Percentiles rank a stretch among this genome's conserved stretches.
phyloP scores from a whole-genome alignment of 1,284 basidiomycete species.

The Dichomitus squalens region DNA sequence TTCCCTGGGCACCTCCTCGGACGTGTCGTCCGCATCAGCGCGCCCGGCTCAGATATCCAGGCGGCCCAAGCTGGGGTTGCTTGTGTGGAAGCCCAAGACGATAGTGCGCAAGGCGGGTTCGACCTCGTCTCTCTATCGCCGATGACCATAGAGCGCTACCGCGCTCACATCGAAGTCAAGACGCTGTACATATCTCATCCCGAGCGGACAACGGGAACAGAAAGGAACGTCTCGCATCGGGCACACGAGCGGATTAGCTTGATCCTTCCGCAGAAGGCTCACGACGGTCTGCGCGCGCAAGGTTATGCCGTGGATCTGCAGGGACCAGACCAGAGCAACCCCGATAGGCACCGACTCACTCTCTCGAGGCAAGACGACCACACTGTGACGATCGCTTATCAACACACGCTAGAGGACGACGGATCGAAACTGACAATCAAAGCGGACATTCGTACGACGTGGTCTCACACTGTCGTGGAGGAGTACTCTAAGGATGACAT shows the following conservation, averaged over 20 bases:
- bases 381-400: not conserved
- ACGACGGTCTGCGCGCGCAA: not conserved
- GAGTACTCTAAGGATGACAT: too few relatives aligned
- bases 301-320: not conserved
- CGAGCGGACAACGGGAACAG: not conserved
- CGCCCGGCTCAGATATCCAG: not conserved
- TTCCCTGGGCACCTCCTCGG: not conserved
- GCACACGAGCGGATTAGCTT: not conserved
- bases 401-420: not conserved
- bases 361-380: not conserved
- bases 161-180: not conserved
- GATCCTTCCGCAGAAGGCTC: not conserved
- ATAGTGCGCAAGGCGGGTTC: not conserved
- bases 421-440: not conserved
- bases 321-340: not conserved
- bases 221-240: not conserved
- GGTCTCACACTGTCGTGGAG: too few relatives aligned
- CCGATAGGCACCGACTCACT: not conserved
- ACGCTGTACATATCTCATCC: not conserved
- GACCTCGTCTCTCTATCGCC: not conserved
- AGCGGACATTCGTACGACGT: not conserved
- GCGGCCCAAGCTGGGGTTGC: not conserved
- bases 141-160: not conserved
- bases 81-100: not conserved
- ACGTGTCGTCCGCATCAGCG: not conserved